These are phyloP conservation scores for Gyrodon lividus DNA, from an alignment of 768 basidiomycete genomes.

Conservation along the genomic window DNA sequence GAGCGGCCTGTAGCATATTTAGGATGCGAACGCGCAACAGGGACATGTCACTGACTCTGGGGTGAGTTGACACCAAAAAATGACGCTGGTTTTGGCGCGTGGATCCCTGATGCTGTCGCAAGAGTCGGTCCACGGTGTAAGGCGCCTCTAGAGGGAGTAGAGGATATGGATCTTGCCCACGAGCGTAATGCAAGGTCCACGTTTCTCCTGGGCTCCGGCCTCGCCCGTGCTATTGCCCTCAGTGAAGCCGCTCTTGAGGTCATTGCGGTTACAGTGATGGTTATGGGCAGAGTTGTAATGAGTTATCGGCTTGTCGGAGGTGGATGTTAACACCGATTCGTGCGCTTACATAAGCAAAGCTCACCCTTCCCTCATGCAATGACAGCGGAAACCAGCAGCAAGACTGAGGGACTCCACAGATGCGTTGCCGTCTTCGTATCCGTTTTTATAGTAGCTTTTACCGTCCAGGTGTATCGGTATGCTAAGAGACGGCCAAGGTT, in stretches of 20 bases:
- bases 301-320: background rate
- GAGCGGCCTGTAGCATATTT: conserved; percentile 54
- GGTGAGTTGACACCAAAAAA: conserved; percentile 21
- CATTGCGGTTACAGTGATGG: conserved; percentile 17
- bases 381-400: background rate
- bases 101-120: conserved; percentile 32
- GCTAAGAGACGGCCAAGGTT: conserved; percentile 31
- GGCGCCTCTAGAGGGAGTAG: conserved; percentile 15
- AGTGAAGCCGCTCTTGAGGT: conserved; percentile 16
- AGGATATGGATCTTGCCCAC: conserved; percentile 25
- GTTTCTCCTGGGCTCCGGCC: conserved; percentile 3
- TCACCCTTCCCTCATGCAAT: conserved; percentile 1
- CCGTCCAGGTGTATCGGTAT: conserved; percentile 17
- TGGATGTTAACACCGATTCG: conserved; percentile 1
- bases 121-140: conserved; percentile 35
- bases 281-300: background rate
- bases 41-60: conserved; percentile 33
- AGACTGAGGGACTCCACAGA: conserved; percentile 1
- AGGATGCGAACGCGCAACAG: background rate
- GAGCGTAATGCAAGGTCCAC: conserved; percentile 15
- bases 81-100: conserved; percentile 10
- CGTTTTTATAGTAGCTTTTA: conserved; percentile 13
- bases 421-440: conserved; percentile 8
- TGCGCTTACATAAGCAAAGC: conserved; percentile 21
- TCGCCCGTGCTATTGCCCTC: conserved; percentile 6